phyloP scores from a whole-genome alignment of 2,329 filamentous ascomycete genomes.

The Basipetospora chlamydospora region DNA sequence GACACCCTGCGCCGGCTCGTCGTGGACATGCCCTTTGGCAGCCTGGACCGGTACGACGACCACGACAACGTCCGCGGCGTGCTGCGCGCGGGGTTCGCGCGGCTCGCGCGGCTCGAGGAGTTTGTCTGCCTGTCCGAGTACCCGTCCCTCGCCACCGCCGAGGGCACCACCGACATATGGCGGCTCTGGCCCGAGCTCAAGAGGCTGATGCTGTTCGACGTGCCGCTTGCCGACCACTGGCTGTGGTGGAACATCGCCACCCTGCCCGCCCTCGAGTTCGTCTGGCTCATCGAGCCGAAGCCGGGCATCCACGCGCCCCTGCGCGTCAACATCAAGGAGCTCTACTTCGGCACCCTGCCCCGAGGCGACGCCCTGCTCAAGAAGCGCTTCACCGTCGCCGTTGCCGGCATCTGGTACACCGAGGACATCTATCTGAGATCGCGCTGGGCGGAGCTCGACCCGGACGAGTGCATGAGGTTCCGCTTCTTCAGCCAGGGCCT shows the following conservation, averaged over 20 bases:
- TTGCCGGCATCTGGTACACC: neutral
- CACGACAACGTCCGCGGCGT: conserved; percentile 22
- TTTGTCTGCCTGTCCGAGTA: conserved; percentile 33
- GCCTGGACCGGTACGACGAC: conserved; percentile 26
- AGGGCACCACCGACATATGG: conserved; percentile 25
- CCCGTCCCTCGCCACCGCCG: conserved; percentile 21
- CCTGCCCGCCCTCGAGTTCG: conserved; percentile 16
- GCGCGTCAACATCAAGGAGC: neutral
- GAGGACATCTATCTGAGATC: neutral
- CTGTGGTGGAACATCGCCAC: conserved; percentile 24
- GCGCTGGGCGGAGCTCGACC: neutral
- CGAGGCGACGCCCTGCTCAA: neutral
- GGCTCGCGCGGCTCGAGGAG: conserved; percentile 28
- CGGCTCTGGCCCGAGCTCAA: conserved; percentile 25
- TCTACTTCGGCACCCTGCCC: neutral
- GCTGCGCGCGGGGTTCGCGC: conserved; percentile 29
- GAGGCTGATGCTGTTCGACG: conserved; percentile 27
- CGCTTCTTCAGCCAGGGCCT: conserved; percentile 1
- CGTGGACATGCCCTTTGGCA: conserved; percentile 32
- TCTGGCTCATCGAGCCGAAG: conserved; percentile 2
- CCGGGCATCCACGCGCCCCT: neutral
- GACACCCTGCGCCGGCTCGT: conserved; percentile 27
- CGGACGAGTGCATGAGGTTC: conserved; percentile 1
- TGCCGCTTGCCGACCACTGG: conserved; percentile 19
- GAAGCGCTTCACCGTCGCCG: neutral